Percentiles rank a stretch among this genome's conserved stretches.
These are phyloP conservation scores for Teratosphaeria epicoccoides DNA, from an alignment of 2,329 filamentous ascomycete species.

Conservation along the genomic window DNA sequence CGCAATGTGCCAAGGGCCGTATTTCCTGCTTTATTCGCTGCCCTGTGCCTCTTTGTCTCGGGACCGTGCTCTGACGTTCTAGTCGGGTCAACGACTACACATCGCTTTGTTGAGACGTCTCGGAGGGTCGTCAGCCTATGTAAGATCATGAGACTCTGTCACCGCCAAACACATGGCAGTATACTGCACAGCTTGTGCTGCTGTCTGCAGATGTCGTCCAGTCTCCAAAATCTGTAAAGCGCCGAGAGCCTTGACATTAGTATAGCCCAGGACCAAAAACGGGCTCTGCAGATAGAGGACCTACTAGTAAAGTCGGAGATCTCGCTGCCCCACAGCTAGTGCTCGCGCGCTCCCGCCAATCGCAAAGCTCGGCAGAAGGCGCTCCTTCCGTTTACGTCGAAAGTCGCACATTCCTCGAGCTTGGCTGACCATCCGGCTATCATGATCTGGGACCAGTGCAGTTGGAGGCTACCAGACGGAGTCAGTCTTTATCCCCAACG, in stretches of 20 bases:
- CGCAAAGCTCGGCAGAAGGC: background rate
- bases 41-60: background rate
- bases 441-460: too few species aligned
- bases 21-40: background rate
- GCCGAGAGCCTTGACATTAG: too few species aligned
- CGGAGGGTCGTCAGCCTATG: background rate
- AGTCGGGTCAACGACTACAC: background rate
- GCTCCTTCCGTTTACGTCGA: background rate
- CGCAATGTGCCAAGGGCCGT: background rate
- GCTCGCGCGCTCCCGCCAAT: background rate
- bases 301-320: background rate
- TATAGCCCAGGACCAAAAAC: too few species aligned
- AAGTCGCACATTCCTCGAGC: background rate
- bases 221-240: too few species aligned
- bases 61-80: background rate
- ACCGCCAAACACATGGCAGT: too few species aligned
- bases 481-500: too few species aligned
- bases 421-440: background rate
- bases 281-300: background rate
- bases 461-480: too few species aligned
- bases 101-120: background rate
- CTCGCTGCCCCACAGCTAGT: background rate
- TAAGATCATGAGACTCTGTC: background rate
- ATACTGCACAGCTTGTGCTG: too few species aligned
- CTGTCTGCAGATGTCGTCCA: background rate